These are phyloP conservation scores for Aspergillus mulundensis DNA, from an alignment of 495 filamentous ascomycete genomes.

Conservation along the genomic window DNA sequence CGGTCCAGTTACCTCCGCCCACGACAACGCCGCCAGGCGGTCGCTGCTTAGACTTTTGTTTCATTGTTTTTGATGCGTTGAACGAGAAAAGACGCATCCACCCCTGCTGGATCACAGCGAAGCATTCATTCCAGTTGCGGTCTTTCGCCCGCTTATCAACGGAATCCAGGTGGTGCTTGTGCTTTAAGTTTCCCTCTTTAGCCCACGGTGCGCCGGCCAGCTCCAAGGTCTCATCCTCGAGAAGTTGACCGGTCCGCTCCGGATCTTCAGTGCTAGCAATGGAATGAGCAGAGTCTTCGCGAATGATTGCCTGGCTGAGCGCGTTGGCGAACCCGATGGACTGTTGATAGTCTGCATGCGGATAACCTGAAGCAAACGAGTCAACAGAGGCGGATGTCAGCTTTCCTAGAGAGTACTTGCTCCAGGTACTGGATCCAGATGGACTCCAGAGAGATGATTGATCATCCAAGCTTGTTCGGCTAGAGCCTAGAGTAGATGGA, in stretches of 20 bases:
- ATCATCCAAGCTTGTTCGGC: conserved; percentile 89
- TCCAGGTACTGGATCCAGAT: conserved; percentile 86
- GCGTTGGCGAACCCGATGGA: conserved; percentile 98
- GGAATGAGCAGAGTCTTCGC: conserved; percentile 70
- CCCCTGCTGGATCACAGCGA: conserved; percentile 98
- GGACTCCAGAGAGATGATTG: conserved; percentile 88
- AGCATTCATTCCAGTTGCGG: conserved; percentile 89
- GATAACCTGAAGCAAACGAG: conserved; percentile 75
- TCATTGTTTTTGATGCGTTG: conserved; percentile 66
- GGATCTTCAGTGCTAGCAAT: conserved; percentile 46
- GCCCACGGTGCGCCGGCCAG: conserved; percentile 93
- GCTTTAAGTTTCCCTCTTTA: conserved; percentile 92
- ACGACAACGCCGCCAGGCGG: conserved; percentile 63
- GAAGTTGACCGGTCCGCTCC: conserved; percentile 59
- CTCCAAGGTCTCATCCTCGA: conserved; percentile 89
- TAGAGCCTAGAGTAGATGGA: conserved; percentile 78
- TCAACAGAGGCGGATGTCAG: conserved; percentile 88
- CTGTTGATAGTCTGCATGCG: conserved; percentile 82
- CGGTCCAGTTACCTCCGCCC: conserved; percentile 94
- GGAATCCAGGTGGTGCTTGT: conserved; percentile 92
- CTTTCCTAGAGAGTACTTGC: conserved; percentile 85
- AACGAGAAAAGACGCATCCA: conserved; percentile 95
- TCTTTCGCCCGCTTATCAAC: conserved; percentile 89
- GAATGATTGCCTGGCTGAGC: conserved; percentile 91
- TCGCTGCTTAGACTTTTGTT: conserved; percentile 60